Conservation (phyloP, 768 basidiomycete genomes). For the Mycena filopes region DNA sequence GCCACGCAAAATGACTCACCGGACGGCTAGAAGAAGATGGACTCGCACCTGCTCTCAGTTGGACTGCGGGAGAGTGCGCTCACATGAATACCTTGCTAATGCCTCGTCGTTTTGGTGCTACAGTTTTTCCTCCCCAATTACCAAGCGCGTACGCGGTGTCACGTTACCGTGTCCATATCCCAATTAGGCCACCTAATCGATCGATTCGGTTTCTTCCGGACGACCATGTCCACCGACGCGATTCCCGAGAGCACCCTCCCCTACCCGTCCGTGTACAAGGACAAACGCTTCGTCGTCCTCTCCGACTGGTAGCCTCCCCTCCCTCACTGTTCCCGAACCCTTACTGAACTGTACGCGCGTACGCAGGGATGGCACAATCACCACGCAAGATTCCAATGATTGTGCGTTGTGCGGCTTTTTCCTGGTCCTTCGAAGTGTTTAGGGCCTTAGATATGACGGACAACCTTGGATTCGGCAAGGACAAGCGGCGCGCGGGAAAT, state of each 20-base stretch:
- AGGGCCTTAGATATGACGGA: conserved; percentile 79
- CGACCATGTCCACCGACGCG: conserved; percentile 42
- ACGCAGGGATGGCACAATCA: conserved; percentile 93
- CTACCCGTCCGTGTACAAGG: conserved; percentile 81
- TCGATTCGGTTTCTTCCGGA: conserved; percentile 12
- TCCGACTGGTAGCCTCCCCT: conserved; percentile 79
- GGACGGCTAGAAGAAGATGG: no score
- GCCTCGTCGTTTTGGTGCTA: no score
- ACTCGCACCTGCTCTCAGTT: no score
- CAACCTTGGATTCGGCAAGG: conserved; percentile 85
- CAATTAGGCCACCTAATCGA: neutral
- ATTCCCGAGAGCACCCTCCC: conserved; percentile 75
- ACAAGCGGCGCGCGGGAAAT: conserved; percentile 79
- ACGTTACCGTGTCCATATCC: neutral
- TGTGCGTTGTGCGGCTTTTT: conserved; percentile 60
- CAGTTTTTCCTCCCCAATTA: no score
- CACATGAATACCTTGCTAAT: no score
- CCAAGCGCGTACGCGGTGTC: no score
- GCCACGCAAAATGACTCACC: no score
- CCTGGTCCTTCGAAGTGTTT: neutral
- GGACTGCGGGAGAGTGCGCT: no score
- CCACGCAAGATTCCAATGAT: conserved; percentile 92
- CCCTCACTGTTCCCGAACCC: neutral
- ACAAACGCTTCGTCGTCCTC: conserved; percentile 87
- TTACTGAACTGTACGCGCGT: neutral